Conservation (phyloP, 2,329 filamentous ascomycete species). For the Fusarium praegraminearum region DNA sequence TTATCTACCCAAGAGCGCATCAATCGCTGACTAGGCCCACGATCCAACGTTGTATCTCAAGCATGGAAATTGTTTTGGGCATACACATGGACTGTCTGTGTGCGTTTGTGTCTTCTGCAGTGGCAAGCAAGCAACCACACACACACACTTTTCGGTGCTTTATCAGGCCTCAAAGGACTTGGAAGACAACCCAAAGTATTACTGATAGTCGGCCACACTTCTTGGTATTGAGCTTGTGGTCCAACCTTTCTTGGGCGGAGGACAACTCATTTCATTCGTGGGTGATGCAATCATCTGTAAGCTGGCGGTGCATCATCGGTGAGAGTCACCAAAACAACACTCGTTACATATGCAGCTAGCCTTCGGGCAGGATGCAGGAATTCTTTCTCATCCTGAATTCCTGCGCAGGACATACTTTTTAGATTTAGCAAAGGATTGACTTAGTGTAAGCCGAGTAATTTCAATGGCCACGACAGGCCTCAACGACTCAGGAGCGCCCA, state of each 20-base stretch:
- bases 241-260: conserved; percentile 2
- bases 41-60: conserved; percentile 25
- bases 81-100: conserved; percentile 10
- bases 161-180: conserved; percentile 9
- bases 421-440: conserved; percentile 5
- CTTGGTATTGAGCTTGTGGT: conserved; percentile 14
- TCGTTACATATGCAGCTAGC: conserved; percentile 39
- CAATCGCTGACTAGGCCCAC: no score
- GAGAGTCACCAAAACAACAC: conserved; percentile 32
- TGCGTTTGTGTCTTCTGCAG: conserved; percentile 3
- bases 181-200: conserved; percentile 2
- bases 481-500: conserved; percentile 26
- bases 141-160: not conserved
- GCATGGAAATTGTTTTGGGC: conserved; percentile 20
- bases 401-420: conserved; percentile 10
- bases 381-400: conserved; percentile 21
- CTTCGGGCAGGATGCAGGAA: conserved; percentile 28
- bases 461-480: conserved; percentile 26
- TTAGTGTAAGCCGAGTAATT: conserved; percentile 8
- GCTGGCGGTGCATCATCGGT: conserved; percentile 28
- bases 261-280: conserved; percentile 23
- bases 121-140: not conserved
- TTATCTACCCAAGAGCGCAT: conserved; percentile 10
- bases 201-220: conserved; percentile 14
- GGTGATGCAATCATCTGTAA: conserved; percentile 32